Percentiles rank a stretch among this genome's conserved stretches.
These are phyloP conservation scores for Asterophora parasitica DNA, from an alignment of 768 basidiomycete species.

Conservation along the genomic window DNA sequence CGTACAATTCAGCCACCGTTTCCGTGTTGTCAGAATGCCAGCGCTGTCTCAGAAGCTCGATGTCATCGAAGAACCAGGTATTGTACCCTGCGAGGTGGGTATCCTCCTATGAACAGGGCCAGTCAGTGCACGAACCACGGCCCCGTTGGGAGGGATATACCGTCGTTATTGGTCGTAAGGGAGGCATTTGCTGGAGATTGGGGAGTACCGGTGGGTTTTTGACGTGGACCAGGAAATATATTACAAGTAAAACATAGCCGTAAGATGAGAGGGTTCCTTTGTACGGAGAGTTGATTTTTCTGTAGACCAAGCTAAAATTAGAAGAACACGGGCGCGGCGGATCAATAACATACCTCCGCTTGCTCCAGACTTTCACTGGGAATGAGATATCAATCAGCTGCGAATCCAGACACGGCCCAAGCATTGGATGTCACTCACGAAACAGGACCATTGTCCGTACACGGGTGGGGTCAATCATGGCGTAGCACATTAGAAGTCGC, in stretches of 20 bases:
- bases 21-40: conserved; percentile 96
- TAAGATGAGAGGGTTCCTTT: conserved; percentile 95
- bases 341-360: conserved; percentile 60
- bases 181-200: conserved; percentile 93
- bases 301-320: conserved; percentile 23
- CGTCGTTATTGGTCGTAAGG: conserved; percentile 78
- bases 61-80: conserved; percentile 98
- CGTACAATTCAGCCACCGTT: conserved; percentile 87
- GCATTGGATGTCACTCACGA: conserved; percentile 53
- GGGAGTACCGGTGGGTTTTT: conserved; percentile 96
- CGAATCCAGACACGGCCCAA: conserved; percentile 2
- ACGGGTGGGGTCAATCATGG: conserved; percentile 91
- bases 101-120: conserved; percentile 51
- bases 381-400: conserved; percentile 13
- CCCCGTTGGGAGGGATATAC: conserved; percentile 27
- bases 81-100: conserved; percentile 78
- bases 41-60: conserved; percentile 83
- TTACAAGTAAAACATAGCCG: conserved; percentile 95
- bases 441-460: conserved; percentile 94
- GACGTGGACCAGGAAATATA: conserved; percentile 97
- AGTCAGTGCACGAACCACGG: conserved; percentile 12
- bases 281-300: conserved; percentile 99
- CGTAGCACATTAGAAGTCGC: conserved; percentile 92
- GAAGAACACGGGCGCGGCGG: background rate
- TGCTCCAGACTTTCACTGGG: conserved; percentile 98